phyloP scores from a whole-genome alignment of 164 flowering plant genomes.

The Piper longum region DNA sequence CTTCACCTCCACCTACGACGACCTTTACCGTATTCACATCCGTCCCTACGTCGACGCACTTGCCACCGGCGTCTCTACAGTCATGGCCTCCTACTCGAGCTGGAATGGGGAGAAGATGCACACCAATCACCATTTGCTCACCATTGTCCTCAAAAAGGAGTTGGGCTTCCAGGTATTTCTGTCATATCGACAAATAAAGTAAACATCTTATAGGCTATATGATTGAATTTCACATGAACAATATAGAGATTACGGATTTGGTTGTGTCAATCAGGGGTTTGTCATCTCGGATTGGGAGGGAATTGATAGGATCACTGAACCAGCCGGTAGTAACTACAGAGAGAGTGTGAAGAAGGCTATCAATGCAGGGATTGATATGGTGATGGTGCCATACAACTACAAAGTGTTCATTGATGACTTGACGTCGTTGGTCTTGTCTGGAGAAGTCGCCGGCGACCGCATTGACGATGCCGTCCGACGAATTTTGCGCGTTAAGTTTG shows the following conservation, averaged over 20 bases:
- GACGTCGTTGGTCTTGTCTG: conserved; percentile 9
- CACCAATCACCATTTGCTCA: conserved; percentile 12
- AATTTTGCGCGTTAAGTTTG: conserved; percentile 24
- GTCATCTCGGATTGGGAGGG: conserved; percentile 24
- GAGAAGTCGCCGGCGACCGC: conserved; percentile 12
- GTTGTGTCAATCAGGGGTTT: conserved; percentile 16
- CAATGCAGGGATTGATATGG: conserved; percentile 26
- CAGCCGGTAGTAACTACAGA: conserved; percentile 12
- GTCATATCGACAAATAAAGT: too few relatives aligned
- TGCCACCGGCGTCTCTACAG: conserved; percentile 19
- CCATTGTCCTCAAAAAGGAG: conserved; percentile 14
- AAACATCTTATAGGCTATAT: not conserved
- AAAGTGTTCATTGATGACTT: conserved; percentile 10
- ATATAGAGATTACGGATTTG: too few relatives aligned
- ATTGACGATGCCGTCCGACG: conserved; percentile 29
- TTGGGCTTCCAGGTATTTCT: conserved; percentile 16
- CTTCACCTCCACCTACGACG: conserved; percentile 10
- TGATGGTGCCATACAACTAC: conserved; percentile 21
- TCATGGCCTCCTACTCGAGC: conserved; percentile 26
- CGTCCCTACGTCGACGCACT: conserved; percentile 18
- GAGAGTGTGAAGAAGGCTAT: conserved; percentile 12
- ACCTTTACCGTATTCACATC: conserved; percentile 15
- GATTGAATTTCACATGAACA: too few relatives aligned
- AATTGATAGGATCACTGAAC: conserved; percentile 9
- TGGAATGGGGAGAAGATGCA: conserved; percentile 29